These are phyloP conservation scores for Pelagomonas calceolata DNA, from an alignment of 108 stramenopile genomes.

Conservation along the genomic window DNA sequence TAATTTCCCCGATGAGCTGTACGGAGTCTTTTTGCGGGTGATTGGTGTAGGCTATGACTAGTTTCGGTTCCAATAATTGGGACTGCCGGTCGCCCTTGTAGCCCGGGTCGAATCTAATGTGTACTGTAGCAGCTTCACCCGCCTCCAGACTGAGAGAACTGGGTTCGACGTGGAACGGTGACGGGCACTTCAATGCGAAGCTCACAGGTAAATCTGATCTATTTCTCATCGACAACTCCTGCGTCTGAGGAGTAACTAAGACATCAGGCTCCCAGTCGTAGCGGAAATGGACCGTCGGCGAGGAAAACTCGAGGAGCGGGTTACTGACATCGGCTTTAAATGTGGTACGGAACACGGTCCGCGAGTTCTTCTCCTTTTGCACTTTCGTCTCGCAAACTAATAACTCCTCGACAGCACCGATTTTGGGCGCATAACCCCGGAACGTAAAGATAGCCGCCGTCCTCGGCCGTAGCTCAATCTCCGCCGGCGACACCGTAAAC, in stretches of 20 bases:
- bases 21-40: slow-evolving; percentile 43
- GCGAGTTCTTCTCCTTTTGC: slow-evolving; percentile 38
- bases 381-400: slow-evolving; percentile 37
- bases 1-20: slow-evolving; percentile 31
- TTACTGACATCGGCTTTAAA: slow-evolving; percentile 39
- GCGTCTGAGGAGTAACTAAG: slow-evolving; percentile 3
- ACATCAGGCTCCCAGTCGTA: slow-evolving; percentile 36
- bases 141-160: slow-evolving; percentile 37
- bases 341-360: slow-evolving; percentile 25
- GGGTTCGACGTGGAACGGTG: slow-evolving; percentile 38
- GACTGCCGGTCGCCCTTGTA: slow-evolving; percentile 38
- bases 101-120: slow-evolving; percentile 43
- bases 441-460: slow-evolving; percentile 47
- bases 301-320: slow-evolving; percentile 38
- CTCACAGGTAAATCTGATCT: slow-evolving; percentile 27
- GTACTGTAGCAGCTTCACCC: slow-evolving; percentile 18
- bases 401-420: slow-evolving; percentile 12
- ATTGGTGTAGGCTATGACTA: slow-evolving; percentile 27
- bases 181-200: slow-evolving; percentile 28
- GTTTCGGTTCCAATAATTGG: slow-evolving; percentile 21
- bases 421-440: slow-evolving; percentile 11
- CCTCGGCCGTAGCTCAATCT: slow-evolving; percentile 40
- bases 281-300: slow-evolving; percentile 22
- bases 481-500: slow-evolving; percentile 16
- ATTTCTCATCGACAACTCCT: slow-evolving; percentile 35